Conservation (phyloP, 257 asterid species). For the Catharanthus roseus region DNA sequence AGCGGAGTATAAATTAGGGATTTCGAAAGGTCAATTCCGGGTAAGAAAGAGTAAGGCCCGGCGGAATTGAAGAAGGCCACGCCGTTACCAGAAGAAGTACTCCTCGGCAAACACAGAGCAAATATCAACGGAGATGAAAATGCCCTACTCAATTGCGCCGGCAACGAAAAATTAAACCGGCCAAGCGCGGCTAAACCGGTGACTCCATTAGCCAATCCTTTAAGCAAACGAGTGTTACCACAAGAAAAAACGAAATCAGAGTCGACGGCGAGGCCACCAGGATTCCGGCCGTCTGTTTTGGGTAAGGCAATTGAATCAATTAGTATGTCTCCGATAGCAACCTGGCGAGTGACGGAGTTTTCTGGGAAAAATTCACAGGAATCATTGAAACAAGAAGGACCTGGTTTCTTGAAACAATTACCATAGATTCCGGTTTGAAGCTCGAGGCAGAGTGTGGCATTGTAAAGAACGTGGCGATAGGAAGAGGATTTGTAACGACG, state of each 20-base stretch:
- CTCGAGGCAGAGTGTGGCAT: conserved; percentile 4
- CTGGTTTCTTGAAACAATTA: conserved; percentile 19
- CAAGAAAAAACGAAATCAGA: conserved; percentile 26
- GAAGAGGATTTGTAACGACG: conserved; percentile 14
- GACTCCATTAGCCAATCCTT: conserved; percentile 29
- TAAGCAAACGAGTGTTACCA: conserved; percentile 7
- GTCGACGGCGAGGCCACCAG: conserved; percentile 7
- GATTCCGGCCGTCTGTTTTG: conserved; percentile 3
- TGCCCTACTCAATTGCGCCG: conserved; percentile 29
- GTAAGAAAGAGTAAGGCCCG: conserved; percentile 27
- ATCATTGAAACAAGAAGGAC: conserved; percentile 28
- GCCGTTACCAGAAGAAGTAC: conserved; percentile 19
- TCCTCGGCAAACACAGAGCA: conserved; percentile 31
- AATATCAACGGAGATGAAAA: conserved; percentile 27
- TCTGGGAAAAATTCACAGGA: conserved; percentile 19
- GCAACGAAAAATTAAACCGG: conserved; percentile 32
- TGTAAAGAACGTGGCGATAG: conserved; percentile 10
- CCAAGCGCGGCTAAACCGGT: conserved; percentile 37
- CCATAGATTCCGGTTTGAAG: conserved; percentile 6
- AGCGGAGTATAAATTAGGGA: no score
- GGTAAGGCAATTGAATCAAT: conserved; percentile 27
- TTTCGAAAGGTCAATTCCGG: conserved; percentile 24
- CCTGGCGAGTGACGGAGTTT: conserved; percentile 27
- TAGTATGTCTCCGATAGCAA: conserved; percentile 9
- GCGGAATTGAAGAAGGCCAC: conserved; percentile 23